A percentile compares a stretch with the other conserved stretches of the same genome.
Conservation (phyloP, 306 rosid genomes). For the Lathyrus sativus region DNA sequence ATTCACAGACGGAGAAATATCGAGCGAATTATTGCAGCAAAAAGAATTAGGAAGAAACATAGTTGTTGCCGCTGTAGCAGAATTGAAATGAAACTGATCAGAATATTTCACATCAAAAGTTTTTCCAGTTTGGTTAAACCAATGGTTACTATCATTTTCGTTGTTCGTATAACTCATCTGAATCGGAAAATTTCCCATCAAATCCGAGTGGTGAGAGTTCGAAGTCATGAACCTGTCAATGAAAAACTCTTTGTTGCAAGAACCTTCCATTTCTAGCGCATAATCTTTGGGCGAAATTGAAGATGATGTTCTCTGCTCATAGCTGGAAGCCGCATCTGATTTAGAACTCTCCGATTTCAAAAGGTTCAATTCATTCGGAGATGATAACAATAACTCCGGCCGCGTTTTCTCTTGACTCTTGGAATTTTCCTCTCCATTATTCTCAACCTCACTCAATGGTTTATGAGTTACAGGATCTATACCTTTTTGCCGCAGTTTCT, state of each 20-base stretch:
- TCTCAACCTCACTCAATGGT: slow-evolving; percentile 53
- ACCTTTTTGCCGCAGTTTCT: slow-evolving; percentile 78
- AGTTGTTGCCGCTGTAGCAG: slow-evolving; percentile 37
- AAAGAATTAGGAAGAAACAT: slow-evolving; percentile 43
- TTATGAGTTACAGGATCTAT: slow-evolving; percentile 86
- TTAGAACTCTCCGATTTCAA: slow-evolving; percentile 51
- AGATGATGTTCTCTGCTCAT: slow-evolving; percentile 42
- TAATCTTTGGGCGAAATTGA: slow-evolving; percentile 45
- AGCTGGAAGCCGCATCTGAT: slow-evolving; percentile 45
- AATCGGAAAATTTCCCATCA: slow-evolving; percentile 46
- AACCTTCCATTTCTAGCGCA: slow-evolving; percentile 45
- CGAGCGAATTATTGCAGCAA: slow-evolving; percentile 46
- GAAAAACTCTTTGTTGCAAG: slow-evolving; percentile 41
- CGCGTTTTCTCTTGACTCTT: slow-evolving; percentile 43
- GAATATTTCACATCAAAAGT: slow-evolving; percentile 46
- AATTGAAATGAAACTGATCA: slow-evolving; percentile 43
- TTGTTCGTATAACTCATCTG: slow-evolving; percentile 47
- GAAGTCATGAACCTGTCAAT: slow-evolving; percentile 41
- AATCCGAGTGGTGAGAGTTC: slow-evolving; percentile 38
- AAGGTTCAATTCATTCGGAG: slow-evolving; percentile 53
- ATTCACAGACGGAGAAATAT: slow-evolving; percentile 41
- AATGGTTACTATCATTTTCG: slow-evolving; percentile 29
- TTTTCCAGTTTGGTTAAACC: slow-evolving; percentile 50
- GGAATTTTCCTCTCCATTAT: slow-evolving; percentile 45
- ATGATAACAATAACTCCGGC: neutral